These are phyloP conservation scores for Pachysandra terminalis DNA, from an alignment of 164 flowering plant species.

Conservation along the genomic window DNA sequence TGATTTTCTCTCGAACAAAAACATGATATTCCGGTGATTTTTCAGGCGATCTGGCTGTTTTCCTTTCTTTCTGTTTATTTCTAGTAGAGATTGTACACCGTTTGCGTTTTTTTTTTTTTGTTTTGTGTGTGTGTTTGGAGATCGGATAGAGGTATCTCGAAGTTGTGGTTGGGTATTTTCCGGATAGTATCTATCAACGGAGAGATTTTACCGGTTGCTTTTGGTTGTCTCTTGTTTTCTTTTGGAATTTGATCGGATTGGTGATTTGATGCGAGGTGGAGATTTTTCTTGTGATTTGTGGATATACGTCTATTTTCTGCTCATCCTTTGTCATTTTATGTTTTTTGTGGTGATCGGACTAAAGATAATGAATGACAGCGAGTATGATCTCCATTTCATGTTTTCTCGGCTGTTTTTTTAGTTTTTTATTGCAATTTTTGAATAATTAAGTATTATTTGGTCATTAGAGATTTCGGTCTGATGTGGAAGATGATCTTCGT, in stretches of 20 bases:
- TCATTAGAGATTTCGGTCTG: background rate
- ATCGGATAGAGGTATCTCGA: background rate
- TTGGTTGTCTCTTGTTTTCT: background rate
- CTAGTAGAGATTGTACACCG: background rate
- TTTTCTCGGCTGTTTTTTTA: background rate
- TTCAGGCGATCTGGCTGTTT: background rate
- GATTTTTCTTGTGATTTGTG: background rate
- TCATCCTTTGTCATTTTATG: too few species aligned
- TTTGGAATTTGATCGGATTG: background rate
- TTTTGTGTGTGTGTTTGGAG: too few species aligned
- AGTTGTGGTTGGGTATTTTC: background rate
- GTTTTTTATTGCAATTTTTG: background rate
- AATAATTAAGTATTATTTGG: too few species aligned
- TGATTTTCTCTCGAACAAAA: too few species aligned
- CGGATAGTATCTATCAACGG: background rate
- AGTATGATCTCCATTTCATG: background rate
- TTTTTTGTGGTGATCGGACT: background rate
- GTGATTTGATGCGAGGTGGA: background rate
- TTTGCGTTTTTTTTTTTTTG: background rate
- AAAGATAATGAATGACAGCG: background rate
- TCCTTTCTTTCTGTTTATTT: background rate
- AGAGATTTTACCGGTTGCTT: background rate
- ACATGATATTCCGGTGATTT: background rate
- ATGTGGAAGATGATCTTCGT: background rate
- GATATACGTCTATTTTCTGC: background rate